Evolutionary conservation across 2,329 filamentous ascomycete species (phyloP).

Genomic region (Alternaria ethzedia): DNA sequence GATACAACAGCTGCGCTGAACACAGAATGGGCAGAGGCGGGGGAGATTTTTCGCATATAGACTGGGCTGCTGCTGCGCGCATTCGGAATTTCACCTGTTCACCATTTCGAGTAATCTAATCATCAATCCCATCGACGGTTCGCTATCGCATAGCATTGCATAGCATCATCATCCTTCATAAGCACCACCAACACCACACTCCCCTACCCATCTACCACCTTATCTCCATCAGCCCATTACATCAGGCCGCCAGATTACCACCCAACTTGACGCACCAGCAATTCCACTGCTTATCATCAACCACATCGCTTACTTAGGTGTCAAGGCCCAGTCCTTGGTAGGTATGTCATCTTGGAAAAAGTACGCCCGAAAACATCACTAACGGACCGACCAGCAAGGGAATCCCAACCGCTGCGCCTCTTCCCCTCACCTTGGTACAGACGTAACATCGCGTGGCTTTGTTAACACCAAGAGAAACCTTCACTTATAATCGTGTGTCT

Average conservation of each 20-base stretch:
- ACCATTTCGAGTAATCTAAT: not conserved
- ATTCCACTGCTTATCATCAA: not conserved
- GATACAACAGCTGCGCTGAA: conserved; percentile 4
- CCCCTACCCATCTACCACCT: not conserved
- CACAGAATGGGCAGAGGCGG: not conserved
- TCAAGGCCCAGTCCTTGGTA: not conserved
- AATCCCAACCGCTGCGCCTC: not conserved
- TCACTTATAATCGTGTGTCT: not conserved
- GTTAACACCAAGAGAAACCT: not conserved
- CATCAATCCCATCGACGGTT: not conserved
- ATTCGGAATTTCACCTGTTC: not conserved
- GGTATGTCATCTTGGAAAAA: not conserved
- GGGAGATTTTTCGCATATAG: not conserved
- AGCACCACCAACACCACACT: not conserved
- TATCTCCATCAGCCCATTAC: not conserved
- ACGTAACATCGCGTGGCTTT: not conserved
- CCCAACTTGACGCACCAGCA: not conserved
- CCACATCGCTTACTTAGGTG: not conserved
- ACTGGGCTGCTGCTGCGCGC: not conserved
- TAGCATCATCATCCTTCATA: not conserved
- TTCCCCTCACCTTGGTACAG: not conserved
- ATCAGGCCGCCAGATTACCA: not conserved
- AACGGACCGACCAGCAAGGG: not conserved
- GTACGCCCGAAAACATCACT: not conserved
- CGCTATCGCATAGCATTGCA: not conserved